Evolutionary conservation across 139 green algal genomes (phyloP).

Genomic region (Chlamydomonas sp.): DNA sequence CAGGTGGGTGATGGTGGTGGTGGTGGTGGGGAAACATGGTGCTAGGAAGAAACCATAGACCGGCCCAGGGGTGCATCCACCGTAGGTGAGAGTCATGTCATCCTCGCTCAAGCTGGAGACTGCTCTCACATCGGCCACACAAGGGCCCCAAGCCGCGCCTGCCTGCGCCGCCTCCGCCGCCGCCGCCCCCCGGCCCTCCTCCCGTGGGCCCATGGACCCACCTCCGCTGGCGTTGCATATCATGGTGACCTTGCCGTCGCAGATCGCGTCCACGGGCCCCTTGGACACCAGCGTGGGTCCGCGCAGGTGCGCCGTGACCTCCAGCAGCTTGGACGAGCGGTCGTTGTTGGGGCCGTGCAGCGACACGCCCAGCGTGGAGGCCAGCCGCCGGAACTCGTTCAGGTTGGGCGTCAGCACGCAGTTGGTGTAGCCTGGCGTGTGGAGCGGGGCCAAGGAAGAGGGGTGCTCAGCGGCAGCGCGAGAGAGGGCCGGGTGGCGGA

Average conservation of each 20-base stretch:
- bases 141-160: too few relatives aligned
- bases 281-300: constrained; percentile 53
- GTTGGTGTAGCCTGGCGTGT: constrained; percentile 41
- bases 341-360: constrained; percentile 53
- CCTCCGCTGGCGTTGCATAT: constrained; percentile 44
- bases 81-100: too few relatives aligned
- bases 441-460: background rate
- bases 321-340: constrained; percentile 47
- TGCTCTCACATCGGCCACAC: too few relatives aligned
- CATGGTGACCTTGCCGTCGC: constrained; percentile 43
- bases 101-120: too few relatives aligned
- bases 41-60: background rate
- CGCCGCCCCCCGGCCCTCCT: background rate
- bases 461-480: background rate
- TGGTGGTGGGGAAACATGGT: background rate
- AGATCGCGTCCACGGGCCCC: constrained; percentile 51
- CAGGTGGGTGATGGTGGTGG: background rate
- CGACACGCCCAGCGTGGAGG: constrained; percentile 46
- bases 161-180: background rate
- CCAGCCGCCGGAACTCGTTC: constrained; percentile 68
- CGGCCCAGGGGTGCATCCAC: too few relatives aligned
- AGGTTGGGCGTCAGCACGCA: constrained; percentile 75
- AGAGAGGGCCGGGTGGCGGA: background rate
- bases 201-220: constrained; percentile 35
- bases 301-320: constrained; percentile 40